A percentile compares a stretch with the other conserved stretches of the same genome.
These are phyloP conservation scores for Santalum album DNA, from an alignment of 164 flowering plant species.

Conservation along the genomic window DNA sequence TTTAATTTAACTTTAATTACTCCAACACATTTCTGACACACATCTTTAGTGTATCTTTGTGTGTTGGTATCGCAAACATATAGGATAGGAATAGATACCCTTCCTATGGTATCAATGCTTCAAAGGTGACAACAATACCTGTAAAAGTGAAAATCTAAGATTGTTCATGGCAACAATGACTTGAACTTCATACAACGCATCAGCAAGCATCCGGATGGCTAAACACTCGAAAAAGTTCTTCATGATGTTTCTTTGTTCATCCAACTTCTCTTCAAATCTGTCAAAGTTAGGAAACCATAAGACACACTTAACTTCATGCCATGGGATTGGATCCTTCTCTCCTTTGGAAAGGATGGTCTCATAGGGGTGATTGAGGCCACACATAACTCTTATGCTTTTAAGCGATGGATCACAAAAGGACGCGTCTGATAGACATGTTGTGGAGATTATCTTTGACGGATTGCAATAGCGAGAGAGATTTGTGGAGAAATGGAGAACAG, in stretches of 20 bases:
- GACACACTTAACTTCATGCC: slow-evolving; percentile 56
- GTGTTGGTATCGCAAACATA: too few relatives aligned
- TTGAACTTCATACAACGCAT: slow-evolving; percentile 42
- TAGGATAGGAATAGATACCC: too few relatives aligned
- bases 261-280: slow-evolving; percentile 25
- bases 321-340: slow-evolving; percentile 34
- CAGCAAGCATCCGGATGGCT: slow-evolving; percentile 61
- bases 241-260: slow-evolving; percentile 30
- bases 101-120: background rate
- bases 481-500: slow-evolving; percentile 45
- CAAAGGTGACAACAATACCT: slow-evolving; percentile 33
- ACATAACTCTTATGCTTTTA: slow-evolving; percentile 29
- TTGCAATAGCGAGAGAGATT: slow-evolving; percentile 33
- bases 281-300: slow-evolving; percentile 69
- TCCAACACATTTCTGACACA: too few relatives aligned
- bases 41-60: too few relatives aligned
- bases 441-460: slow-evolving; percentile 44
- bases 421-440: slow-evolving; percentile 34
- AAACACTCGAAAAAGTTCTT: slow-evolving; percentile 60
- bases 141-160: slow-evolving; percentile 61
- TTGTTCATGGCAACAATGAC: slow-evolving; percentile 80
- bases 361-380: slow-evolving; percentile 44
- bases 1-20: too few relatives aligned
- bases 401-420: slow-evolving; percentile 31
- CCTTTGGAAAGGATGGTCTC: slow-evolving; percentile 32